Evolutionary conservation across 768 basidiomycete genomes (phyloP), one percentile per base, ranked within the genome.

Genomic region (Mycena maculata): DNA sequence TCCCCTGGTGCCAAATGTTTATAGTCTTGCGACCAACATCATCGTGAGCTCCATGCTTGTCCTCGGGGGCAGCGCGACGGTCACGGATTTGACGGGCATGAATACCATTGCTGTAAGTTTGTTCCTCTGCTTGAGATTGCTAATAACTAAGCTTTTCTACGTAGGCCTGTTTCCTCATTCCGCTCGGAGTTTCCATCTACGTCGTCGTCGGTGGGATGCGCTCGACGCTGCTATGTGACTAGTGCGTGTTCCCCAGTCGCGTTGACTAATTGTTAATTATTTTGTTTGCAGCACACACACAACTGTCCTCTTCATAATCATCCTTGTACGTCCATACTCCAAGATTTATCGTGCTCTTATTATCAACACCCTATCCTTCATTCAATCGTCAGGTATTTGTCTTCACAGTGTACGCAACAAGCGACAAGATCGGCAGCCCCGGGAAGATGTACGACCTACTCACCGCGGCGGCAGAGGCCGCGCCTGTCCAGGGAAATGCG

Each of bases 11-110:
- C 10, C 20, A n/a, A 42, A 45, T 23, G 27, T 55, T 56, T 39
- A 28, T 54, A 89, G 89, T n/a, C 82, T 98, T 10, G 90, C 93
- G 3, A 96, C 96, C 36, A 96, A 96, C 77, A 84, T 97, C 61
- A 93, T 96, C 73, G 95, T 96, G n/a, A 93, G 92, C 53, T 92
- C 90, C 13, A 93, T 92, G 91, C 82, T 91, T 28, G 88, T 91
- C 67, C 85, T 93, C 12, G 93, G 92, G 8, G 91, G 92, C 4
- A 91, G 92, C 0, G 96, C 96, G 0, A 96, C 96, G 1, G 95
- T 98, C 47, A 90, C 90, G 0, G 88, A 88, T 69, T 76, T 98
- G 67, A 96, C 96, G 0, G 96, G 95, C 0, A 97, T 97, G 92
- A 88, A 82, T 75, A 97, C 94, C 18, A 86, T 94, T 67, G 95